A percentile compares a stretch with the other conserved stretches of the same genome.
Evolutionary conservation across 148 eudicot genomes (phyloP).

Genomic region (Nepenthes mirabilis): DNA sequence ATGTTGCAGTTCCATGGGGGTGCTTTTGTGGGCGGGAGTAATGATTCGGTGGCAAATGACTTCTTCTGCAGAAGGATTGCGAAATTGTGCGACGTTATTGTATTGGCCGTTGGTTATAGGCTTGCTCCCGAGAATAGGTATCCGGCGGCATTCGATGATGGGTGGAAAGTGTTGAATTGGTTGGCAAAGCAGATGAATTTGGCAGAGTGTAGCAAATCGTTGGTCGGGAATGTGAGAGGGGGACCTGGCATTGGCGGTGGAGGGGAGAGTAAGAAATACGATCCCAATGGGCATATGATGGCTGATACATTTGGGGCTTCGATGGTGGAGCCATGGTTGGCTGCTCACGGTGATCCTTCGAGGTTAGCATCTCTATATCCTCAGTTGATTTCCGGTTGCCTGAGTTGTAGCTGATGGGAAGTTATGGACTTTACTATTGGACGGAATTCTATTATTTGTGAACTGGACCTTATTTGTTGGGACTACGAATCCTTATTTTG

Average conservation of each 20-base stretch:
- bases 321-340: conserved; percentile 96
- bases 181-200: conserved; percentile 80
- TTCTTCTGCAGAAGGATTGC: conserved; percentile 78
- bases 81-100: conserved; percentile 73
- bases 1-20: conserved; percentile 96
- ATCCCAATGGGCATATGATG: conserved; percentile 40
- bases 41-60: conserved; percentile 78
- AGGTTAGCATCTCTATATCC: conserved; percentile 30
- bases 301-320: conserved; percentile 85
- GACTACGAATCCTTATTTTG: too few species aligned
- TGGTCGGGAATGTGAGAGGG: conserved; percentile 18
- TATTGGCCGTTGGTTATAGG: conserved; percentile 79
- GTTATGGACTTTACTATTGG: too few species aligned
- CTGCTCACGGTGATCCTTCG: conserved; percentile 92
- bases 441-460: too few species aligned
- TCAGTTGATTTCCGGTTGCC: not conserved
- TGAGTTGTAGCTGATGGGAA: not conserved
- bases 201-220: conserved; percentile 75
- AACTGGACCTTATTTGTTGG: too few species aligned
- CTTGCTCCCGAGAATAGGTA: conserved; percentile 84
- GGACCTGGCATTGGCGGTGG: conserved; percentile 23
- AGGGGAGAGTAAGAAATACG: conserved; percentile 51
- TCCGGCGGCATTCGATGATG: conserved; percentile 92
- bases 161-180: conserved; percentile 88
- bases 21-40: conserved; percentile 86